These are phyloP conservation scores for Pichia cephalocereana DNA, from an alignment of 805 yeast species.

Conservation along the genomic window DNA sequence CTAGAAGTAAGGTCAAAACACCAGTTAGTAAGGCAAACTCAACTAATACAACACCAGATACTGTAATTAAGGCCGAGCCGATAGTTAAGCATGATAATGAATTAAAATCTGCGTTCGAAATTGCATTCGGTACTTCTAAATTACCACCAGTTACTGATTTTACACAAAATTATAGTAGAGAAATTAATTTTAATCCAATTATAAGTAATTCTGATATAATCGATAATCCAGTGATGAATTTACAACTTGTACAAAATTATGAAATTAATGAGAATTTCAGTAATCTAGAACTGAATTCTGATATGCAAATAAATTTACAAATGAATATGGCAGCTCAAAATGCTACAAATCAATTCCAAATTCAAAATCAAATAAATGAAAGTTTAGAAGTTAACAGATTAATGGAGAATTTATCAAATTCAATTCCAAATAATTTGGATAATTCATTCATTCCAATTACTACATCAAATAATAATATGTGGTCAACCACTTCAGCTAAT, in stretches of 20 bases:
- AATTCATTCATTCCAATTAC: background rate
- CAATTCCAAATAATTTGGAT: background rate
- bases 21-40: conserved; percentile 6
- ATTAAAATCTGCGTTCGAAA: conserved; percentile 22
- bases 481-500: background rate
- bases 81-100: conserved; percentile 1
- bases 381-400: background rate
- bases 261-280: background rate
- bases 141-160: conserved; percentile 29
- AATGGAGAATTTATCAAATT: background rate
- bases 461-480: background rate
- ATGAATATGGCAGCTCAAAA: background rate
- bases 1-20: background rate
- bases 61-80: too few relatives aligned
- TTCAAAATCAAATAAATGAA: background rate
- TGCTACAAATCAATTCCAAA: background rate
- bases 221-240: background rate
- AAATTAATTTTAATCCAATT: conserved; percentile 4
- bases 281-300: background rate
- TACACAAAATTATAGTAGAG: conserved; percentile 8
- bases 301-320: background rate
- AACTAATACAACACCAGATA: too few relatives aligned
- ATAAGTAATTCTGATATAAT: conserved; percentile 2
- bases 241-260: background rate
- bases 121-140: conserved; percentile 29